Evolutionary conservation across 257 asterid genomes (phyloP).

Genomic region (Solanum chiquidenum): DNA sequence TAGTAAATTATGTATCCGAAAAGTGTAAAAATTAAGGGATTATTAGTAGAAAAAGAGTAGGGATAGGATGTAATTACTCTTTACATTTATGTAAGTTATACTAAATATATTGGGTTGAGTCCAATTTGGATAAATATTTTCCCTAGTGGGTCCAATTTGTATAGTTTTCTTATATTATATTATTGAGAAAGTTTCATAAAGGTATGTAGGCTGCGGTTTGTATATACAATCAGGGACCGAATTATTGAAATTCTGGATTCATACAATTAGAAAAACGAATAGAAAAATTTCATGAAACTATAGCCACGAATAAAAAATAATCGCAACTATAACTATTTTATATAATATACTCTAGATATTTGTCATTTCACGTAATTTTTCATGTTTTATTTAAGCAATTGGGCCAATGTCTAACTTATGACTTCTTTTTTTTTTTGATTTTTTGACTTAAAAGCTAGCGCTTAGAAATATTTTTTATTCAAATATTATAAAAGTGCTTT

Average conservation of each 20-base stretch:
- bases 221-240: background rate
- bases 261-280: background rate
- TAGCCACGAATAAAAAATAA: background rate
- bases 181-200: background rate
- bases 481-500: background rate
- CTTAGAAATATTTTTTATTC: background rate
- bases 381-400: background rate
- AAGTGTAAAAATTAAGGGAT: background rate
- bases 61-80: background rate
- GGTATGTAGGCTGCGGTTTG: background rate
- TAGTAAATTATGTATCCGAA: background rate
- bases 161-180: background rate
- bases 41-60: background rate
- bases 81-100: background rate
- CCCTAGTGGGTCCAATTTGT: background rate
- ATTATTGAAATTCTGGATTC: too few relatives aligned
- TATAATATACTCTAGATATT: too few relatives aligned
- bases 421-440: too few relatives aligned
- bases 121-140: background rate
- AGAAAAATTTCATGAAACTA: background rate
- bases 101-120: background rate
- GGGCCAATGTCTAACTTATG: background rate
- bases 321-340: background rate
- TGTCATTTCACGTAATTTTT: background rate
- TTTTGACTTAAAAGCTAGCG: background rate